Conservation (phyloP, 2,329 filamentous ascomycete genomes). For the Trichoderma sp. region DNA sequence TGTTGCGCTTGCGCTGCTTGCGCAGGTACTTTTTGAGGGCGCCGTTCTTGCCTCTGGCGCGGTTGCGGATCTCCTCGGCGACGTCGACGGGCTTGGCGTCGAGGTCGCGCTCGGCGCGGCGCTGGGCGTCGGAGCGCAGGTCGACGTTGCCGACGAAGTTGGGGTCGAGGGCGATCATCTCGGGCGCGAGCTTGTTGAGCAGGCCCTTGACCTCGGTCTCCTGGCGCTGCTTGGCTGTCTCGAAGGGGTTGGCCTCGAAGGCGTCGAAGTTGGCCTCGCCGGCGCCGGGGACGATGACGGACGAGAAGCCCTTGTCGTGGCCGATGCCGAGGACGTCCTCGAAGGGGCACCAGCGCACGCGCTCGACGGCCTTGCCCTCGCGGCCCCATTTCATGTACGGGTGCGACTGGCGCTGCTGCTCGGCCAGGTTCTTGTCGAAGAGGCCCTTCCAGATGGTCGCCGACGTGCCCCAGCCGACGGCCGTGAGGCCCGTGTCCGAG, state of each 20-base stretch:
- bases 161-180: slow-evolving; percentile 95
- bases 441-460: slow-evolving; percentile 89
- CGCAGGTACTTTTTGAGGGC: slow-evolving; percentile 83
- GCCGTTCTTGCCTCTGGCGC: slow-evolving; percentile 85
- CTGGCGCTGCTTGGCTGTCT: slow-evolving; percentile 88
- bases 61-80: slow-evolving; percentile 69
- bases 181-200: slow-evolving; percentile 91
- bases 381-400: slow-evolving; percentile 95
- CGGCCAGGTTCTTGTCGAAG: slow-evolving; percentile 70
- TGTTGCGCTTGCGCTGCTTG: slow-evolving; percentile 89
- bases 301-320: slow-evolving; percentile 85
- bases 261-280: slow-evolving; percentile 97
- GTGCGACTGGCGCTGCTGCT: slow-evolving; percentile 78
- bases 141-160: slow-evolving; percentile 90
- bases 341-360: slow-evolving; percentile 88
- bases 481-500: slow-evolving; percentile 84
- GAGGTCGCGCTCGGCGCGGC: slow-evolving; percentile 74
- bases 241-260: slow-evolving; percentile 91
- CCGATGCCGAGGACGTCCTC: slow-evolving; percentile 89
- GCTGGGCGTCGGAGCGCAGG: slow-evolving; percentile 74
- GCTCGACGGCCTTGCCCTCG: slow-evolving; percentile 78
- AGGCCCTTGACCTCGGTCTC: slow-evolving; percentile 87
- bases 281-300: slow-evolving; percentile 88
- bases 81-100: slow-evolving; percentile 66
- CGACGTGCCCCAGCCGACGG: slow-evolving; percentile 88